Base-by-base conservation (phyloP, 768 basidiomycete species). In the Suillus americanus region DNA sequence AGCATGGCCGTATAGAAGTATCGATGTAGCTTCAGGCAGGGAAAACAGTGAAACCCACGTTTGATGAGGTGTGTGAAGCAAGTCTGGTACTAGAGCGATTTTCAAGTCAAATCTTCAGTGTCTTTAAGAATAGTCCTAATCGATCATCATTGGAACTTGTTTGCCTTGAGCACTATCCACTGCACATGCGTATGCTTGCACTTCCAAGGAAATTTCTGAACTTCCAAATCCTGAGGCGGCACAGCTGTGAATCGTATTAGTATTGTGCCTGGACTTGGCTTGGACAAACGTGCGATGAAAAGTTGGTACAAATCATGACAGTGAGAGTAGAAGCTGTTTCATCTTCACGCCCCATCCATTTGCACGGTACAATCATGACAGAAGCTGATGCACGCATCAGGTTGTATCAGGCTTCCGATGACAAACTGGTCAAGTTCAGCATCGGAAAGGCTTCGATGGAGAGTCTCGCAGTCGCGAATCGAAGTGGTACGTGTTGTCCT, bases 371-470 rank as follows among this genome's bases (percentile, higher is more conserved):
- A 59, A 20, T 61, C 61, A 84, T 86, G 85, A 77, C 73, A 30
- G 73, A 77, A 60, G 73, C 76, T 43, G 73, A 72, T 35, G 86
- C 83, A 8, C 72, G 74, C 43, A 90, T 93, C 41, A 88, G 91
- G 54, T 74, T 77, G 0, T 86, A 82, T 70, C 66, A 72, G 30
- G 65, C 79, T 13, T 70, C 73, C 5, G 92, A 94, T 72, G 79
- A 84, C 64, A 91, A 85, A 67, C 71, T 82, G 8, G 82, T 86
- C n/a, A 83, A 79, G 57, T 92, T 91, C 74, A 79, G 81, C 69
- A 75, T 92, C 25, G 88, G 85, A 50, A 87, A 89, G 73, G 79
- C 86, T 16, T 81, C 82, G 45, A 86, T 93, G 83, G 89, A 90
- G 68, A 78, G 80, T 18, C 81, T 93, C 46, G 87, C 89, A 5